phyloP scores from a whole-genome alignment of 495 filamentous ascomycete species.

The Xylaria intraflava region DNA sequence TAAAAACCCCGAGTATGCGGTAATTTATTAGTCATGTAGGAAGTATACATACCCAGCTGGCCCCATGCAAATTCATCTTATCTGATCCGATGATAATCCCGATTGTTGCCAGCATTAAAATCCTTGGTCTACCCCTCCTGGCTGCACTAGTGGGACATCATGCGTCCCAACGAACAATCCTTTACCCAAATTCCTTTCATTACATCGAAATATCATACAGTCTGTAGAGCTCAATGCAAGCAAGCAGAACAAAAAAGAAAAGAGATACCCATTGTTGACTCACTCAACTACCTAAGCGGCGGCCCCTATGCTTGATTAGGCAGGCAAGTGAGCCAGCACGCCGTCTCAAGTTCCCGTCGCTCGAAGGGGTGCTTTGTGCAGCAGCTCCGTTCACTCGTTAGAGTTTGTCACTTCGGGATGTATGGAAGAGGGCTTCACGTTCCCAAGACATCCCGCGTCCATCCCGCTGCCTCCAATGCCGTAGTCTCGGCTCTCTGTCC shows the following conservation, averaged over 20 bases:
- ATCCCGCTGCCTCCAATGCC: background rate
- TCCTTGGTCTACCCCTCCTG: constrained; percentile 14
- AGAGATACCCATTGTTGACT: too few relatives aligned
- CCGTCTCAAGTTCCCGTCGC: too few relatives aligned
- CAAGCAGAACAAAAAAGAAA: too few relatives aligned
- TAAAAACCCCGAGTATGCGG: too few relatives aligned
- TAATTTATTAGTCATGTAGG: too few relatives aligned
- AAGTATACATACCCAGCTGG: constrained; percentile 6
- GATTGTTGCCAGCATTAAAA: constrained; percentile 35
- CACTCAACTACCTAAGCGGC: too few relatives aligned
- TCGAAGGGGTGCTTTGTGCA: constrained; percentile 4
- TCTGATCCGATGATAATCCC: constrained; percentile 48
- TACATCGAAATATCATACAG: too few relatives aligned
- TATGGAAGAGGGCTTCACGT: constrained; percentile 3
- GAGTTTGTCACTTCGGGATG: too few relatives aligned
- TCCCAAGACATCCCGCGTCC: background rate
- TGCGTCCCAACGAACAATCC: constrained; percentile 2
- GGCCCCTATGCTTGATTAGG: too few relatives aligned
- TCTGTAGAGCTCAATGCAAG: too few relatives aligned
- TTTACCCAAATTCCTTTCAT: background rate
- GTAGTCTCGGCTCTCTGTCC: background rate
- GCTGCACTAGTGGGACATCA: constrained; percentile 10
- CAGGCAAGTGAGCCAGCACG: too few relatives aligned
- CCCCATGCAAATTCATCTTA: constrained; percentile 35
- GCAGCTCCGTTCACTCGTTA: too few relatives aligned